Conservation (phyloP, 148 eudicot species). For the Silene uniflora region DNA sequence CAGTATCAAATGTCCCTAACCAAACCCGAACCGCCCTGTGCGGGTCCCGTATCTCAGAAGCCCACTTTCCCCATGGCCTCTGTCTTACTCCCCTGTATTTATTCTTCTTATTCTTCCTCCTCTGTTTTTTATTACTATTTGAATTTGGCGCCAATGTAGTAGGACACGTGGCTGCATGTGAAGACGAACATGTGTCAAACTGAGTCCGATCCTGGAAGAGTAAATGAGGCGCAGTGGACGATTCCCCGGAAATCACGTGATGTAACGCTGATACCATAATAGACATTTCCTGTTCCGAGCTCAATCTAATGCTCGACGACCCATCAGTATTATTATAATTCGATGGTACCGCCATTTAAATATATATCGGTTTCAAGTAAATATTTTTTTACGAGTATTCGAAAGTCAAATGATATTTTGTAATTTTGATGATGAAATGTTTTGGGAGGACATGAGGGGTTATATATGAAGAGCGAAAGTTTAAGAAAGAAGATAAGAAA, state of each 20-base stretch:
- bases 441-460: neutral
- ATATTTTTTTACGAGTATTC: too few species aligned
- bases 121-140: neutral
- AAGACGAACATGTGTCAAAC: constrained; percentile 2
- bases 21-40: constrained; percentile 39
- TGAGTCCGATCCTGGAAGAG: neutral
- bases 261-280: constrained; percentile 42
- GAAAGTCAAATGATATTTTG: too few species aligned
- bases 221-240: neutral
- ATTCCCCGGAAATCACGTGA: constrained; percentile 36
- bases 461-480: neutral
- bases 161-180: constrained; percentile 15
- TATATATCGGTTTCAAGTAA: too few species aligned
- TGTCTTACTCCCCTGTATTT: constrained; percentile 58
- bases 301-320: neutral
- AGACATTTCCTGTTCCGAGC: constrained; percentile 29
- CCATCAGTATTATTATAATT: neutral
- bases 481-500: neutral
- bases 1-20: constrained; percentile 59
- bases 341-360: neutral
- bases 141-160: constrained; percentile 18
- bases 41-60: constrained; percentile 59
- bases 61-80: constrained; percentile 76
- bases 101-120: constrained; percentile 28
- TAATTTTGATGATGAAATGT: too few species aligned